These are phyloP conservation scores for Rhododendron henanense DNA, from an alignment of 148 eudicot genomes.

Conservation along the genomic window DNA sequence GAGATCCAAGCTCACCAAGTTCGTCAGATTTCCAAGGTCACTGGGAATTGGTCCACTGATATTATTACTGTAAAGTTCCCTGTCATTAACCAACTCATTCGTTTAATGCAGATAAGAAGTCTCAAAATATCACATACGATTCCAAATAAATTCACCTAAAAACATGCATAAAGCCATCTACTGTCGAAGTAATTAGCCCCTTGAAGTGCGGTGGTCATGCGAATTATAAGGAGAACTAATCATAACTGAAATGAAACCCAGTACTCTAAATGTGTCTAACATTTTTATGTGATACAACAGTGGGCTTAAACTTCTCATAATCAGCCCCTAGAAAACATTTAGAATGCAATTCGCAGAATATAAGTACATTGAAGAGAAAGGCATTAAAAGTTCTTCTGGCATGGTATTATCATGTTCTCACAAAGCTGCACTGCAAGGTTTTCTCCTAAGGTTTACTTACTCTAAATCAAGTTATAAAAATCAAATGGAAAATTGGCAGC, in stretches of 20 bases:
- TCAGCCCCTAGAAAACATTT: not conserved
- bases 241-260: not conserved
- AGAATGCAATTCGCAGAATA: no score
- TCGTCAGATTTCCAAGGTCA: slow-evolving; percentile 92
- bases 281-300: not conserved
- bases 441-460: not conserved
- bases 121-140: not conserved
- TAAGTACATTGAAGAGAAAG: not conserved
- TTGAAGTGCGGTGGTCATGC: no score
- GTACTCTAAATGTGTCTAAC: not conserved
- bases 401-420: not conserved
- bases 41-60: slow-evolving; percentile 82
- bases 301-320: not conserved
- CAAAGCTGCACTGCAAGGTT: not conserved
- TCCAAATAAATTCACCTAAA: not conserved
- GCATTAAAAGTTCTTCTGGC: not conserved
- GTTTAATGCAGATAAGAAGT: not conserved
- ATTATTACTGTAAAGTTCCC: slow-evolving; percentile 96
- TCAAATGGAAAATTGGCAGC: not conserved
- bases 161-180: not conserved
- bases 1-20: slow-evolving; percentile 97
- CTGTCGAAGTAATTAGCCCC: no score
- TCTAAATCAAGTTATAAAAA: not conserved
- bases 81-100: slow-evolving; percentile 24
- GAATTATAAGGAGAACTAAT: not conserved